Percentiles rank a stretch among this genome's conserved stretches.
phyloP scores from a whole-genome alignment of 2,329 filamentous ascomycete species.

The Chaetomium globosum region DNA sequence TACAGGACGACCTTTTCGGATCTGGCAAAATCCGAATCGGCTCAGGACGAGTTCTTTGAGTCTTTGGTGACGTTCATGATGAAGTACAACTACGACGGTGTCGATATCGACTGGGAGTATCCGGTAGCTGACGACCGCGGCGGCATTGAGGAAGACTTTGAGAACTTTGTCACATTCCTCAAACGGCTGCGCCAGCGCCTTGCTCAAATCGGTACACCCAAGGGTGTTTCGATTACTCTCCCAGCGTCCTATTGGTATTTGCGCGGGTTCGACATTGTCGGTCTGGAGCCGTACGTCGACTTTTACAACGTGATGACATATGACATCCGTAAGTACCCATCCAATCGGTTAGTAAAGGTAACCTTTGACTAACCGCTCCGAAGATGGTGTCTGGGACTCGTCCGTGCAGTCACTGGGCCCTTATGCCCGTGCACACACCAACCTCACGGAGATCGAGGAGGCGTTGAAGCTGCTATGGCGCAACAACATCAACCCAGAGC shows the following conservation, averaged over 20 bases:
- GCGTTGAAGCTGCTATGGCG: constrained; percentile 53
- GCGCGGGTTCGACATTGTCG: not conserved
- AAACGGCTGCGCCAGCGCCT: constrained; percentile 31
- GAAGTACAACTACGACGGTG: constrained; percentile 39
- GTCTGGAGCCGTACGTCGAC: not conserved
- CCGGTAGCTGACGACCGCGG: constrained; percentile 6
- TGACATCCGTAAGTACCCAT: constrained; percentile 5
- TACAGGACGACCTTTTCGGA: constrained; percentile 38
- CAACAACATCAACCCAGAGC: constrained; percentile 46
- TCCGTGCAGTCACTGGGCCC: constrained; percentile 38
- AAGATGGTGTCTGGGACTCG: constrained; percentile 46
- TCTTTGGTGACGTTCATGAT: constrained; percentile 35
- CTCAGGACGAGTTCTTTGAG: constrained; percentile 34
- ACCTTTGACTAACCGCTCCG: not conserved
- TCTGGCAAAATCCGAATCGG: constrained; percentile 30
- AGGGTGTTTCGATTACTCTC: constrained; percentile 37
- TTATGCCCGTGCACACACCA: constrained; percentile 47
- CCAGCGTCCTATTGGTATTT: constrained; percentile 24
- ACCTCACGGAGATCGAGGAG: constrained; percentile 52
- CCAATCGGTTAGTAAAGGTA: not conserved
- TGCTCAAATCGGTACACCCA: constrained; percentile 21
- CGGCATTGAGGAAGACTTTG: not conserved
- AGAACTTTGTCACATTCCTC: constrained; percentile 31
- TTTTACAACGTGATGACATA: constrained; percentile 15
- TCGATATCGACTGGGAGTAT: constrained; percentile 39